Conservation (phyloP, 2,329 filamentous ascomycete species). For the Penicillium polonicum region DNA sequence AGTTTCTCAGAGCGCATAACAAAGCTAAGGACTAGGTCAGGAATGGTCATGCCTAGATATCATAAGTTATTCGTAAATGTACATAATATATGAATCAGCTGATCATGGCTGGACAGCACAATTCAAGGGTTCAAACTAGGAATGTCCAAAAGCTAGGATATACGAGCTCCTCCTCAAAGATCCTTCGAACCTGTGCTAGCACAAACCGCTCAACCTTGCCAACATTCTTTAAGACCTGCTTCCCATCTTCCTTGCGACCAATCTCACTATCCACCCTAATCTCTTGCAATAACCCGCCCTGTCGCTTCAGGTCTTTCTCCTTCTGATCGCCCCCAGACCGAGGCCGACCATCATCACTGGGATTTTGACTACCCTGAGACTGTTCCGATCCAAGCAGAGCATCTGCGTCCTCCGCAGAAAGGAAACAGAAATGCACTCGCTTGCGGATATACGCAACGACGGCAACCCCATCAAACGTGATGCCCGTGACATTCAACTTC, state of each 20-base stretch:
- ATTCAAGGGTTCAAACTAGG: constrained; percentile 60
- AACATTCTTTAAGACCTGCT: constrained; percentile 96
- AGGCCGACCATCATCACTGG: constrained; percentile 31
- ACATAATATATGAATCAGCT: constrained; percentile 13
- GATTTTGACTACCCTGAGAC: constrained; percentile 29
- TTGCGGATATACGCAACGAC: constrained; percentile 88
- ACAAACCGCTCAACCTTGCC: constrained; percentile 98
- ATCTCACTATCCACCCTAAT: constrained; percentile 98
- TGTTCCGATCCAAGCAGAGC: constrained; percentile 61
- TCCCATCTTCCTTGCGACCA: constrained; percentile 83
- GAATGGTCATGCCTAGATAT: constrained; percentile 10
- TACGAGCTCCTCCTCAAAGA: constrained; percentile 98
- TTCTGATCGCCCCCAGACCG: constrained; percentile 38
- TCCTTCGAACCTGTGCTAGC: constrained; percentile 89
- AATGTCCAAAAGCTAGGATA: constrained; percentile 99
- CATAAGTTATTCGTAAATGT: constrained; percentile 21
- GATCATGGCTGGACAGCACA: too few relatives aligned
- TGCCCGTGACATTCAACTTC: constrained; percentile 88
- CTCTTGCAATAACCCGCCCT: constrained; percentile 82
- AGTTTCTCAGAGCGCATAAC: background rate
- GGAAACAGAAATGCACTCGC: constrained; percentile 87
- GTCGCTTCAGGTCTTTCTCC: constrained; percentile 57
- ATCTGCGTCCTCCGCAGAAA: constrained; percentile 86
- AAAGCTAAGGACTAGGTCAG: background rate
- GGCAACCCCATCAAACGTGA: constrained; percentile 93